phyloP scores from a whole-genome alignment of 306 rosid genomes.

The Sicyos edulis region DNA sequence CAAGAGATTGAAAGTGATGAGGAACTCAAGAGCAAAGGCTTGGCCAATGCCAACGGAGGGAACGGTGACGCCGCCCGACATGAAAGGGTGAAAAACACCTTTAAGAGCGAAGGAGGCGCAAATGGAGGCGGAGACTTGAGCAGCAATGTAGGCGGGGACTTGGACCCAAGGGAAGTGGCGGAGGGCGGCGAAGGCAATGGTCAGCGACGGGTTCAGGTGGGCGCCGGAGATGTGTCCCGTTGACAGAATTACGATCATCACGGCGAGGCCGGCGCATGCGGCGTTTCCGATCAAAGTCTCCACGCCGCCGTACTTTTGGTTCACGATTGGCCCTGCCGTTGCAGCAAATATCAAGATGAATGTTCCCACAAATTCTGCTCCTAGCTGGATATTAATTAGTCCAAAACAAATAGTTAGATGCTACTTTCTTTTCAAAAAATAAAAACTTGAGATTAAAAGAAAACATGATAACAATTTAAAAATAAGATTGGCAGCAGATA shows the following conservation, averaged over 20 bases:
- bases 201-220: constrained; percentile 81
- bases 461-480: too few species aligned
- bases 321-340: constrained; percentile 83
- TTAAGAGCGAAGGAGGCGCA: constrained; percentile 78
- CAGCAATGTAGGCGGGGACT: constrained; percentile 70
- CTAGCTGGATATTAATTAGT: constrained; percentile 37
- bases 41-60: constrained; percentile 53
- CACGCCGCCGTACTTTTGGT: constrained; percentile 71
- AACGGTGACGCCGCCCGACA: constrained; percentile 74
- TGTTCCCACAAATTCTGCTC: constrained; percentile 96
- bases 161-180: constrained; percentile 94
- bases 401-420: too few species aligned
- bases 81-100: constrained; percentile 60
- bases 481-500: too few species aligned
- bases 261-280: constrained; percentile 74
- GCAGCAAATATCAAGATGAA: constrained; percentile 80
- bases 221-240: constrained; percentile 96
- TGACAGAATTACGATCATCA: constrained; percentile 77
- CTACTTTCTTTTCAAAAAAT: too few species aligned
- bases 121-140: constrained; percentile 76
- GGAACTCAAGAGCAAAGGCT: constrained; percentile 76
- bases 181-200: constrained; percentile 69
- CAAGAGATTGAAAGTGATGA: constrained; percentile 77
- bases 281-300: constrained; percentile 74
- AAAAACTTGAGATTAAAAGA: too few species aligned